Conservation (phyloP, 139 green algal species). For the Mychonastes homosphaera region DNA sequence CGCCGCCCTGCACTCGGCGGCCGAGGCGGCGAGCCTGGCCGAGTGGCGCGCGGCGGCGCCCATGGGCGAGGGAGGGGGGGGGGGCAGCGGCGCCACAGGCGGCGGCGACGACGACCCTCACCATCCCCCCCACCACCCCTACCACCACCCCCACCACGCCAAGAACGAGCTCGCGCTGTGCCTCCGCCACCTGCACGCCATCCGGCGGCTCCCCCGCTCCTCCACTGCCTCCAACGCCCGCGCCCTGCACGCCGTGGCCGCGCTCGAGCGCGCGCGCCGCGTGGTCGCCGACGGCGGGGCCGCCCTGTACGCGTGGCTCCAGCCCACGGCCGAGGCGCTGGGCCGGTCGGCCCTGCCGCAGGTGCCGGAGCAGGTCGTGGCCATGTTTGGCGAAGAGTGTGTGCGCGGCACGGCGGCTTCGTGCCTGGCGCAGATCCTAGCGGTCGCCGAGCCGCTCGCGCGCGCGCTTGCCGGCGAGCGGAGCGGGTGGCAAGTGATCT, state of each 20-base stretch:
- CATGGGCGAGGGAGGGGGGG: background rate
- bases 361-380: conserved; percentile 17
- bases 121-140: no score
- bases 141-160: no score
- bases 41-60: background rate
- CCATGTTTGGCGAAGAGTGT: conserved; percentile 44
- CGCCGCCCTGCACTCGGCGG: background rate
- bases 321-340: conserved; percentile 39
- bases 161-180: no score
- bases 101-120: no score
- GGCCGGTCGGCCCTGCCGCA: conserved; percentile 29
- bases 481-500: no score
- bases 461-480: no score
- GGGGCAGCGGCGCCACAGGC: background rate
- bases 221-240: background rate
- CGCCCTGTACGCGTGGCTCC: conserved; percentile 37
- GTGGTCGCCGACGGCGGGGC: conserved; percentile 29
- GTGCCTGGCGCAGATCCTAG: conserved; percentile 51
- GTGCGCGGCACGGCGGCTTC: conserved; percentile 41
- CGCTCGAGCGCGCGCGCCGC: conserved; percentile 51
- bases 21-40: background rate
- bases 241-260: conserved; percentile 40
- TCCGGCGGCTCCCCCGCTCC: background rate
- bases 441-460: conserved; percentile 45
- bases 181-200: background rate